Evolutionary conservation across 1,284 basidiomycete species (phyloP), one percentile per base, ranked within the genome.

Genomic region (Tausonia pullulans): DNA sequence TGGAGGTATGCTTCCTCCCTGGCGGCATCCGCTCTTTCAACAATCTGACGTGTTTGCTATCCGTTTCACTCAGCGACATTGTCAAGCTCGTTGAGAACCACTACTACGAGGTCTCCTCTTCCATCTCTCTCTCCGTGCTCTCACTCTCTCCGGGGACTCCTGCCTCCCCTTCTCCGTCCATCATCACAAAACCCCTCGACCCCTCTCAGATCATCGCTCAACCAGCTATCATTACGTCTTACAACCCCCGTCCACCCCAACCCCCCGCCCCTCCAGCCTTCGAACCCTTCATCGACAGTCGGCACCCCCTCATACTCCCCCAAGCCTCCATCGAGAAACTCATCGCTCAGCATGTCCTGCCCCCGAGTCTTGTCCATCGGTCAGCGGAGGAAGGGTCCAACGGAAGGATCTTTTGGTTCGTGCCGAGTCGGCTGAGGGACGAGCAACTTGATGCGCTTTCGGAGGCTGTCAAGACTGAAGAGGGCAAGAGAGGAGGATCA

Each of bases 1-100:
- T 96, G 93, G 93, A 79, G 46, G 60, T 61, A 5, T 41, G 9
- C 9, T 13, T 9, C 4, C n/a, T 2, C 6, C 5, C 14, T n/a
- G 44, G 2, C 2, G 2, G 6, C 5, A n/a, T n/a, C 14, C 27
- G 14, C 40, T 13, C 27, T 46, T 46, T 50, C 48, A 2, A 10
- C 13, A n/a, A 16, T 45, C 14, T 52, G 51, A 61, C 45, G 5
- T 45, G 46, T n/a, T 43, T 40, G 10, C 10, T 46, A 4, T 3
- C 5, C 43, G 3, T 27, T n/a, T 27, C n/a, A 7, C 4, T 13
- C 41, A 63, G 72, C 65, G 79, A 74, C 9, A 75, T 77, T 40
- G 74, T 75, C 40, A 67, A 69, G 6, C 69, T 71, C 8, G 71
- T 76, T 53, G 68, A 73, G 61, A 69, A 71, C 60, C 45, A 65